Conservation (phyloP, 2,329 filamentous ascomycete genomes). For the Ambrosiella xylebori region DNA sequence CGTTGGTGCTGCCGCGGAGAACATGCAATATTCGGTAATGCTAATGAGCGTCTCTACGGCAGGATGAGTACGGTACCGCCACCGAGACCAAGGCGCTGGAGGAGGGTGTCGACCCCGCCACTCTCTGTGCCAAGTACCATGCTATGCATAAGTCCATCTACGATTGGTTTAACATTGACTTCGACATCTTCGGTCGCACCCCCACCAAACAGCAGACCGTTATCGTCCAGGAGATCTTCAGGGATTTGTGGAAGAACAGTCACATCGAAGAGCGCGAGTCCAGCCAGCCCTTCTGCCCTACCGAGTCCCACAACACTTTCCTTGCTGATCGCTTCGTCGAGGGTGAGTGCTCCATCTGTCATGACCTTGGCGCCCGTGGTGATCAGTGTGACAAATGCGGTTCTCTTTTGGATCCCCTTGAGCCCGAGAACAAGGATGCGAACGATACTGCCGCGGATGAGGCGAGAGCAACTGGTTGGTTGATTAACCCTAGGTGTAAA, state of each 20-base stretch:
- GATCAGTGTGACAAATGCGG: conserved; percentile 66
- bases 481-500: conserved; percentile 82
- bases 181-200: conserved; percentile 89
- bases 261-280: conserved; percentile 77
- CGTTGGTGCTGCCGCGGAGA: background rate
- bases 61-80: conserved; percentile 86
- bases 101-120: conserved; percentile 62
- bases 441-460: conserved; percentile 18
- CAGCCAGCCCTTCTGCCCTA: conserved; percentile 67
- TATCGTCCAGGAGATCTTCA: conserved; percentile 85
- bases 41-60: conserved; percentile 22
- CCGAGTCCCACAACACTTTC: conserved; percentile 53
- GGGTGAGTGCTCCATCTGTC: conserved; percentile 59
- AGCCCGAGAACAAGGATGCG: conserved; percentile 27
- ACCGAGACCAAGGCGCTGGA: conserved; percentile 92
- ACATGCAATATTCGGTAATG: background rate
- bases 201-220: conserved; percentile 77
- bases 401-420: conserved; percentile 51
- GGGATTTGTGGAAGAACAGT: conserved; percentile 71
- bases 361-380: conserved; percentile 52
- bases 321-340: conserved; percentile 77
- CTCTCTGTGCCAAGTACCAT: conserved; percentile 87
- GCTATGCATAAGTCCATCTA: conserved; percentile 80
- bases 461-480: conserved; percentile 26
- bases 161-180: conserved; percentile 88